Evolutionary conservation across 2,329 filamentous ascomycete genomes (phyloP).

Genomic region (Myriangium duriaei): DNA sequence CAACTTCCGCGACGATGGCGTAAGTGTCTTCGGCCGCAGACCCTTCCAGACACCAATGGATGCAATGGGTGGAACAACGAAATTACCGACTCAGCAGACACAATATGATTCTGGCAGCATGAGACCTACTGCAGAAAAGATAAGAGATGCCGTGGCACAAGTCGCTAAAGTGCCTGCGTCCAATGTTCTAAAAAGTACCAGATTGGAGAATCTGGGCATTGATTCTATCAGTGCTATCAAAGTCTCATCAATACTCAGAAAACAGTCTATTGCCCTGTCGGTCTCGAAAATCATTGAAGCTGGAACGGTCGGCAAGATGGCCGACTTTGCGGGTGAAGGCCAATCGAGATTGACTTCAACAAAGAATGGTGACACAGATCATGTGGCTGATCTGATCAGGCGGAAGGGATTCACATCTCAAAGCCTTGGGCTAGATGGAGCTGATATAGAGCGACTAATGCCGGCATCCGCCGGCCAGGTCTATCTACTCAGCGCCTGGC

Average conservation of each 20-base stretch:
- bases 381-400: constrained; percentile 1
- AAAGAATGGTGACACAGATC: constrained; percentile 12
- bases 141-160: constrained; percentile 36
- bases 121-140: constrained; percentile 23
- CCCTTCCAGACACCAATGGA: constrained; percentile 23
- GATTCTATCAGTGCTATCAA: constrained; percentile 92
- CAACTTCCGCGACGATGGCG: constrained; percentile 36
- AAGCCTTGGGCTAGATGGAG: constrained; percentile 26
- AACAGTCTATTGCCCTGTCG: constrained; percentile 46
- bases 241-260: constrained; percentile 57
- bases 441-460: constrained; percentile 44
- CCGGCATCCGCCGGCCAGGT: constrained; percentile 66
- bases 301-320: constrained; percentile 54
- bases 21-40: constrained; percentile 55
- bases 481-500: constrained; percentile 70
- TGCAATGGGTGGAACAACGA: constrained; percentile 4
- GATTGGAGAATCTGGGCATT: constrained; percentile 71
- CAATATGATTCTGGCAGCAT: background rate
- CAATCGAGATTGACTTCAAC: constrained; percentile 4
- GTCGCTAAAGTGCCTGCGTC: constrained; percentile 49
- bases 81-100: background rate
- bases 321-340: constrained; percentile 22
- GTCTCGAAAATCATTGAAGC: constrained; percentile 61
- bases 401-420: constrained; percentile 5
- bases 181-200: constrained; percentile 49